Conservation (phyloP, 768 basidiomycete genomes). For the Xerocomellus intermedius region DNA sequence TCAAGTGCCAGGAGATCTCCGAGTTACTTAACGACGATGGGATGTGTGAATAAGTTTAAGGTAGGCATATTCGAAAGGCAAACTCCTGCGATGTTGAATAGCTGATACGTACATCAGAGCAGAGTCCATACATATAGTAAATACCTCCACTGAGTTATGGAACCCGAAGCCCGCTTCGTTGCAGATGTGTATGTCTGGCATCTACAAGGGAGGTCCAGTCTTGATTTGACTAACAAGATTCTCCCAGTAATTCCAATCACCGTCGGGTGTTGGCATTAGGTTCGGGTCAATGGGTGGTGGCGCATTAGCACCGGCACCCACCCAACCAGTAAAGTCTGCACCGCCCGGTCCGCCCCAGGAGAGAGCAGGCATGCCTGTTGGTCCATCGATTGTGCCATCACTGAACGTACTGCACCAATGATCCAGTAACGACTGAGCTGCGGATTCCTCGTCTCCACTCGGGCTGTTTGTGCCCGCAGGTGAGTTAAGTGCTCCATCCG, state of each 20-base stretch:
- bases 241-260: slow-evolving; percentile 83
- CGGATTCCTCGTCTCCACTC: slow-evolving; percentile 65
- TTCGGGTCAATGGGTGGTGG: slow-evolving; percentile 42
- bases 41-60: neutral
- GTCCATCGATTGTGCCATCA: slow-evolving; percentile 56
- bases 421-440: slow-evolving; percentile 76
- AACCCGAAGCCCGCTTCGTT: slow-evolving; percentile 11
- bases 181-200: slow-evolving; percentile 1
- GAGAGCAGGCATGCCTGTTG: slow-evolving; percentile 44
- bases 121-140: slow-evolving; percentile 2
- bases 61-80: neutral
- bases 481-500: slow-evolving; percentile 50
- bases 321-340: slow-evolving; percentile 60
- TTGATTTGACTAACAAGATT: slow-evolving; percentile 60
- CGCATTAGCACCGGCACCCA: slow-evolving; percentile 40
- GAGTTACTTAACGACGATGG: neutral
- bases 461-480: slow-evolving; percentile 71
- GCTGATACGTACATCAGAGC: slow-evolving; percentile 11
- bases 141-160: slow-evolving; percentile 5
- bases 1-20: neutral
- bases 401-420: slow-evolving; percentile 85
- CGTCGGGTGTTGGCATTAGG: slow-evolving; percentile 51
- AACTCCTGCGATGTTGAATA: slow-evolving; percentile 2
- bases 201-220: slow-evolving; percentile 35
- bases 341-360: slow-evolving; percentile 62